Percentiles rank a stretch among this genome's conserved stretches.
Conservation (phyloP, 805 yeast species). For the Cyberlindnera maritima region DNA sequence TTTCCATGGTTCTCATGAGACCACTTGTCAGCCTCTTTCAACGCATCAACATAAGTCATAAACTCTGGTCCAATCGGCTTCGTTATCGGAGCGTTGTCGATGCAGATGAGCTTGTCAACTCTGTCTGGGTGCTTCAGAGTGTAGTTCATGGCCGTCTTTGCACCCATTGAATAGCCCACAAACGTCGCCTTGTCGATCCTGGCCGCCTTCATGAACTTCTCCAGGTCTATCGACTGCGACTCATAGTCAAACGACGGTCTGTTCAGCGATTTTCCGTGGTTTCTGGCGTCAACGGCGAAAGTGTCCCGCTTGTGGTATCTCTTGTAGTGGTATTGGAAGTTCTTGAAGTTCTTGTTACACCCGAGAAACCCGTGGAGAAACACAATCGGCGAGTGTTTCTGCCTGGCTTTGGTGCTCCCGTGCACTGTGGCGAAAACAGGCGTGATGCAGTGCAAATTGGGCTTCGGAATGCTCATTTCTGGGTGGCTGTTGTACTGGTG, state of each 20-base stretch:
- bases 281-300: slow-evolving; percentile 48
- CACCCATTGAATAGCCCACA: slow-evolving; percentile 62
- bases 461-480: neutral
- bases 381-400: slow-evolving; percentile 34
- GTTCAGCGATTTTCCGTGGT: slow-evolving; percentile 51
- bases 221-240: slow-evolving; percentile 23
- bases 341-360: slow-evolving; percentile 40
- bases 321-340: slow-evolving; percentile 37
- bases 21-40: slow-evolving; percentile 14
- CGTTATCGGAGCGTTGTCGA: slow-evolving; percentile 44
- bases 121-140: slow-evolving; percentile 36
- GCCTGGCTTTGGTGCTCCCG: neutral
- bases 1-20: slow-evolving; percentile 1
- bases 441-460: neutral
- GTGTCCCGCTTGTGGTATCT: slow-evolving; percentile 33
- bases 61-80: slow-evolving; percentile 34
- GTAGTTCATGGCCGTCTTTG: slow-evolving; percentile 49
- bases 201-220: slow-evolving; percentile 14
- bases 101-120: slow-evolving; percentile 41
- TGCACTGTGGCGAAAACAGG: slow-evolving; percentile 9
- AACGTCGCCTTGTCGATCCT: slow-evolving; percentile 31
- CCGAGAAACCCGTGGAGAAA: slow-evolving; percentile 59
- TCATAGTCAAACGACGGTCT: slow-evolving; percentile 41
- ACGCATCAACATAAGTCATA: slow-evolving; percentile 4
- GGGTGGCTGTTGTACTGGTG: too few relatives aligned